phyloP scores from a whole-genome alignment of 306 rosid species.

The Dalbergia cultrata region DNA sequence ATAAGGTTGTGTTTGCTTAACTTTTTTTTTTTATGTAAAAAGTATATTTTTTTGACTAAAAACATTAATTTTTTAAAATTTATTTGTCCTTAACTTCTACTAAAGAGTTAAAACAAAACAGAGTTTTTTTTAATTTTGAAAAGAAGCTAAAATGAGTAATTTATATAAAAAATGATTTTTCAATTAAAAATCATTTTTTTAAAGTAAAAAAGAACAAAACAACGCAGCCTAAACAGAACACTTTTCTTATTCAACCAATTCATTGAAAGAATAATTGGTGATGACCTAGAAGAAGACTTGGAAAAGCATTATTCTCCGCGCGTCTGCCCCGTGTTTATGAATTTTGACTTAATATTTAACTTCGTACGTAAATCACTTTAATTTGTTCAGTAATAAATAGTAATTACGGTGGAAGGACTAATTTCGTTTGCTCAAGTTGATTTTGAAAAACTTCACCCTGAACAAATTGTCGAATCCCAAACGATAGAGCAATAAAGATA shows the following conservation, averaged over 20 bases:
- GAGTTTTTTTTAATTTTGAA: too few species aligned
- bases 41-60: too few species aligned
- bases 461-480: background rate
- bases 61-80: too few species aligned
- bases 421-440: background rate
- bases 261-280: constrained; percentile 12
- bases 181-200: too few species aligned
- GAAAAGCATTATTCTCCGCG: constrained; percentile 21
- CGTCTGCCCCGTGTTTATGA: constrained; percentile 31
- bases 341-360: constrained; percentile 30
- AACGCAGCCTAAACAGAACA: background rate
- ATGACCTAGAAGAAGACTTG: constrained; percentile 39
- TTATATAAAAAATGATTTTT: too few species aligned
- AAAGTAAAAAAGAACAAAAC: too few species aligned
- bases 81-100: too few species aligned
- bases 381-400: background rate
- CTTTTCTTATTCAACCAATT: constrained; percentile 6
- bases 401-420: background rate
- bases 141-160: too few species aligned
- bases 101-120: too few species aligned
- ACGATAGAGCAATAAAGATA: background rate
- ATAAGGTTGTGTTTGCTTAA: constrained; percentile 34
- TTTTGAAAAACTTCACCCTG: background rate
- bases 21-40: background rate
- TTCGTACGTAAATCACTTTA: background rate